Percentiles rank a stretch among this genome's conserved stretches.
phyloP scores from a whole-genome alignment of 768 basidiomycete genomes.

The Boletus sp. region DNA sequence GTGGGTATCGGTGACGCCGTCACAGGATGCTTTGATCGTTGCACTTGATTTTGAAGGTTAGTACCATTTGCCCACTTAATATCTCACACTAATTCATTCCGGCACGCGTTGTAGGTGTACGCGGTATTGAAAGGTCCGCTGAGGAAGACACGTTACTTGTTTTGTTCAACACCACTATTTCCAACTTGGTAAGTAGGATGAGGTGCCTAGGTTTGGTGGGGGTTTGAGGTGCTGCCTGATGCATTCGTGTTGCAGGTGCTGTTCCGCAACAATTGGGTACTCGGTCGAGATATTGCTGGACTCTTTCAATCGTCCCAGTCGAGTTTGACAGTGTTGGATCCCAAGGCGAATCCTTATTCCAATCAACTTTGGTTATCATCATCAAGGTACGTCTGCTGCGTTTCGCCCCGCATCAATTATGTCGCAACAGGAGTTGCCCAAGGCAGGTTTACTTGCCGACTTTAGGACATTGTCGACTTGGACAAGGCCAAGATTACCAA shows the following conservation, averaged over 20 bases:
- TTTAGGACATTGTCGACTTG: slow-evolving; percentile 60
- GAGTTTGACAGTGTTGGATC: slow-evolving; percentile 55
- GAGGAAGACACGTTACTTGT: too few species aligned
- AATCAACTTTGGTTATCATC: slow-evolving; percentile 57
- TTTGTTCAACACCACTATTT: slow-evolving; percentile 59
- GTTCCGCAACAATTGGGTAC: too few species aligned
- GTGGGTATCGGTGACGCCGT: slow-evolving; percentile 59
- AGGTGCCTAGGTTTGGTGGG: background rate
- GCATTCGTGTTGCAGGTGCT: slow-evolving; percentile 45
- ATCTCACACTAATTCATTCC: background rate
- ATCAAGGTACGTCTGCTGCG: slow-evolving; percentile 45
- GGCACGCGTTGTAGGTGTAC: slow-evolving; percentile 39
- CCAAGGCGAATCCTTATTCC: slow-evolving; percentile 60
- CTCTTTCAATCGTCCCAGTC: slow-evolving; percentile 63
- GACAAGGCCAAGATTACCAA: slow-evolving; percentile 55
- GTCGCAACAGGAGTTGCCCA: background rate
- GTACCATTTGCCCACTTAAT: background rate
- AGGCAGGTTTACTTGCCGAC: background rate
- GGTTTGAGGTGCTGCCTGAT: background rate
- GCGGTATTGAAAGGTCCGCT: slow-evolving; percentile 51
- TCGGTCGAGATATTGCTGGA: slow-evolving; percentile 35
- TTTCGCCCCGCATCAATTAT: too few species aligned
- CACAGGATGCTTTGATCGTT: slow-evolving; percentile 50
- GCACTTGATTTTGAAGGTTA: slow-evolving; percentile 64
- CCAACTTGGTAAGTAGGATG: slow-evolving; percentile 54